Evolutionary conservation across 495 filamentous ascomycete species (phyloP), one percentile per base, ranked within the genome.

Genomic region (Aeminium ludgeri): DNA sequence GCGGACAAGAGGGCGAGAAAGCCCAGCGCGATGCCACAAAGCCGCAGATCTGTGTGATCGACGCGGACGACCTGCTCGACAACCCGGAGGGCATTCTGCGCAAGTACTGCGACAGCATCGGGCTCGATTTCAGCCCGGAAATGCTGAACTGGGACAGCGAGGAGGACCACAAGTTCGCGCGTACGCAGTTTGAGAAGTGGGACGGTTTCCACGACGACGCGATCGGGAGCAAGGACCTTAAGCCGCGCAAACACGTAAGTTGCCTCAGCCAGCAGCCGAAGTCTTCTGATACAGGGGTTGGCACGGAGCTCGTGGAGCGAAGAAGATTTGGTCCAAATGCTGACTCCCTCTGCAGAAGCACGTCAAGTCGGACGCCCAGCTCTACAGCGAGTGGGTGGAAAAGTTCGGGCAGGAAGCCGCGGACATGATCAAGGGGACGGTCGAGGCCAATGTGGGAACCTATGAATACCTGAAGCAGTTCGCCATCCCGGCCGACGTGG

Each of bases 121-220:
- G 80, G 1, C 56, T 96, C 19, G 65, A 74, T 12, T 97, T 78
- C 58, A 53, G 55, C 20, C 68, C 69, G 2, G 60, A 66, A 0
- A 89, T 96, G 86, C 66, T 97, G 41, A 62, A 60, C 17, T 97
- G 89, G 89, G 76, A 80, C 30, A 73, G 71, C 23, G 74, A 74
- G 46, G 73, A 73, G 37, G 74, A 77, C 33, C 73, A 87, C 43
- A 39, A 60, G 36, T 53, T 62, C 38, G 86, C 81, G 0, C 64
- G 62, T 39, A 67, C 70, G 40, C 69, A 69, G 15, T 97, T 97
- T 62, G 82, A 82, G 62, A 97, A 97, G 63, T 97, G 89, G 89
- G 75, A 73, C 41, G 89, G 86, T 0, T 97, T 94, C 58, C 89
- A 96, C 54, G 80, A 96, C 38, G 87, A 95, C 65, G 89, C 83